Conservation (phyloP, 108 stramenopile species). For the Skeletonema costatum region DNA sequence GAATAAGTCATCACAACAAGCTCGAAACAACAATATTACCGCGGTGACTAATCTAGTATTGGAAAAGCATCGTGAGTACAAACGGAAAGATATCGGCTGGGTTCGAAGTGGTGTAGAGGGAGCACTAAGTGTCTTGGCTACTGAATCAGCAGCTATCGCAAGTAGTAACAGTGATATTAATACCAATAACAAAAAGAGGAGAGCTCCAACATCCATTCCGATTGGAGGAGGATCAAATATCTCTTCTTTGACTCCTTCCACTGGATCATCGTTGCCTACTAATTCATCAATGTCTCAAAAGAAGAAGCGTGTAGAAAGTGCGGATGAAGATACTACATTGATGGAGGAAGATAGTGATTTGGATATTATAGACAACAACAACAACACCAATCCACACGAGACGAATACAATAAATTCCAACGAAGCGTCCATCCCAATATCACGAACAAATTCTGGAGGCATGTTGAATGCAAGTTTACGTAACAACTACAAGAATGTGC, state of each 20-base stretch:
- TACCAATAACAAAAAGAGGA: constrained; percentile 28
- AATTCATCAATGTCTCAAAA: constrained; percentile 8
- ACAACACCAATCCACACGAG: constrained; percentile 50
- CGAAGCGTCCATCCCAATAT: neutral
- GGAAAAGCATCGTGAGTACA: constrained; percentile 70
- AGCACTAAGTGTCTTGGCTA: constrained; percentile 27
- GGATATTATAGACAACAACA: constrained; percentile 12
- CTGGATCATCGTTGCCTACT: neutral
- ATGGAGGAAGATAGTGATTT: constrained; percentile 4
- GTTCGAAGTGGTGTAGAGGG: constrained; percentile 57
- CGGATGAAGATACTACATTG: constrained; percentile 10
- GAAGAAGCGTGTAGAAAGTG: constrained; percentile 30
- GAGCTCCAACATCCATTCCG: constrained; percentile 3
- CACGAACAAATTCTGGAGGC: constrained; percentile 23
- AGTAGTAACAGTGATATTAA: neutral
- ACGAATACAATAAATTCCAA: constrained; percentile 37
- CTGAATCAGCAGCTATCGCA: constrained; percentile 1
- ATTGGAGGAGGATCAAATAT: constrained; percentile 20
- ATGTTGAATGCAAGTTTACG: constrained; percentile 74
- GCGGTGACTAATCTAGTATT: constrained; percentile 23
- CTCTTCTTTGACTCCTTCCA: neutral
- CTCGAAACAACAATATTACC: constrained; percentile 14
- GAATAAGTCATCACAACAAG: constrained; percentile 12
- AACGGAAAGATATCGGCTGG: constrained; percentile 58
- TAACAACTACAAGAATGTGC: constrained; percentile 63